phyloP scores from a whole-genome alignment of 2,329 filamentous ascomycete genomes.

The Pestalotiopsis fici region DNA sequence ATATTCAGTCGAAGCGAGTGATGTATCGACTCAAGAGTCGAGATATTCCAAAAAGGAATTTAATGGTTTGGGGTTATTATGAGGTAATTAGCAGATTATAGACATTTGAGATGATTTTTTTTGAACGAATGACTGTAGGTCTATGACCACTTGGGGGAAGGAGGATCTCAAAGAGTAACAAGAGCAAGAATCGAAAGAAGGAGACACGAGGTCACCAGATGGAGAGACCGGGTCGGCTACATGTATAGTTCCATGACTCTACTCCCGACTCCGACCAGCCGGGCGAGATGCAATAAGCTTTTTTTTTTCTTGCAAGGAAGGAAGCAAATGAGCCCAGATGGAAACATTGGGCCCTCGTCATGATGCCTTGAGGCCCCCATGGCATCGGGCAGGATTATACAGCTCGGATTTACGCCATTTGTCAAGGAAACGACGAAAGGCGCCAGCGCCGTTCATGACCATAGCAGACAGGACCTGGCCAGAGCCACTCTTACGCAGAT shows the following conservation, averaged over 20 bases:
- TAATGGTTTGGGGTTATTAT: not conserved
- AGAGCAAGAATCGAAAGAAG: not conserved
- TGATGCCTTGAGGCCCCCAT: not conserved
- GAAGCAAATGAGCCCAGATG: not conserved
- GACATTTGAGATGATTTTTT: not conserved
- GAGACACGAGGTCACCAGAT: not conserved
- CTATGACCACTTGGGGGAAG: not conserved
- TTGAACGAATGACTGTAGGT: not conserved
- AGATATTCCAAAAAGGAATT: not conserved
- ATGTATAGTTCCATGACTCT: not conserved
- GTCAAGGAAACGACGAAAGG: not conserved
- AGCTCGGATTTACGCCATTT: not conserved
- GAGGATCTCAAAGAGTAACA: not conserved
- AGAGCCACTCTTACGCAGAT: constrained; percentile 4
- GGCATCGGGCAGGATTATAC: not conserved
- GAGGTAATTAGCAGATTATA: not conserved
- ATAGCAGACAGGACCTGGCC: not conserved
- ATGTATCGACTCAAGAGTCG: not conserved
- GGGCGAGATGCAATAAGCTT: not conserved
- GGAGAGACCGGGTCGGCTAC: not conserved
- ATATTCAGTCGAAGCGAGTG: not conserved
- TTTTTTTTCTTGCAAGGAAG: not conserved
- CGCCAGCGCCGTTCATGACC: not conserved
- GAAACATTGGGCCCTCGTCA: not conserved
- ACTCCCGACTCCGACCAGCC: not conserved